phyloP scores from a whole-genome alignment of 2,329 filamentous ascomycete species.

The Cercospora beticola region DNA sequence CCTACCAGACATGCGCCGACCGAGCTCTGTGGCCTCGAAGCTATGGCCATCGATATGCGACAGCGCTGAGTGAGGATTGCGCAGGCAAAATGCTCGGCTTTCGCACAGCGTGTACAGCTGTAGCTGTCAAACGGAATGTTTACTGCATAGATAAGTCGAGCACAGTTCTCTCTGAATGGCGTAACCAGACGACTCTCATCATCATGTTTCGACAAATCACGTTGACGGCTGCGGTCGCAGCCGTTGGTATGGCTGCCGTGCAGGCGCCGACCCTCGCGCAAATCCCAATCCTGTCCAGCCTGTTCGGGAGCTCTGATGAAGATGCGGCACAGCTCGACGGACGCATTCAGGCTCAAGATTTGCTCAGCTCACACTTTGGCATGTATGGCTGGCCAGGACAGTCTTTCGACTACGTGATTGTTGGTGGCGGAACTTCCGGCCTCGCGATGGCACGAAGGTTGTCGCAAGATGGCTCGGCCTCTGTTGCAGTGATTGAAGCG shows the following conservation, averaged over 20 bases:
- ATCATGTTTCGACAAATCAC: background rate
- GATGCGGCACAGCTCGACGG: background rate
- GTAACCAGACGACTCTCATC: background rate
- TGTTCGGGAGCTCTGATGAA: background rate
- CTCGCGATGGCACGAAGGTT: constrained; percentile 27
- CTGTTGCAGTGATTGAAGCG: constrained; percentile 32
- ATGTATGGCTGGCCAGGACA: background rate
- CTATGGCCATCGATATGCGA: background rate
- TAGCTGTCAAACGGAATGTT: background rate
- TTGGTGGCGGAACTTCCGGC: constrained; percentile 27
- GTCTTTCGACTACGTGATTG: constrained; percentile 22
- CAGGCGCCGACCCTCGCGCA: background rate
- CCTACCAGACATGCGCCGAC: background rate
- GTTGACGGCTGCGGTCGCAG: background rate
- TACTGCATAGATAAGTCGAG: background rate
- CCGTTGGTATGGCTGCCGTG: background rate
- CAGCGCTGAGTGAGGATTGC: background rate
- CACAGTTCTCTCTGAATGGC: background rate
- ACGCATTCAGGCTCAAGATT: background rate
- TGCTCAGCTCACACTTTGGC: background rate
- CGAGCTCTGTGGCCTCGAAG: background rate
- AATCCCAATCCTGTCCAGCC: background rate
- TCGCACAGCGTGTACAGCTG: background rate
- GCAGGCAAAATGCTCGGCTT: background rate
- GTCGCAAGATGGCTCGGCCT: constrained; percentile 13